phyloP scores from a whole-genome alignment of 495 filamentous ascomycete species.

The Penicillium subrubescens region DNA sequence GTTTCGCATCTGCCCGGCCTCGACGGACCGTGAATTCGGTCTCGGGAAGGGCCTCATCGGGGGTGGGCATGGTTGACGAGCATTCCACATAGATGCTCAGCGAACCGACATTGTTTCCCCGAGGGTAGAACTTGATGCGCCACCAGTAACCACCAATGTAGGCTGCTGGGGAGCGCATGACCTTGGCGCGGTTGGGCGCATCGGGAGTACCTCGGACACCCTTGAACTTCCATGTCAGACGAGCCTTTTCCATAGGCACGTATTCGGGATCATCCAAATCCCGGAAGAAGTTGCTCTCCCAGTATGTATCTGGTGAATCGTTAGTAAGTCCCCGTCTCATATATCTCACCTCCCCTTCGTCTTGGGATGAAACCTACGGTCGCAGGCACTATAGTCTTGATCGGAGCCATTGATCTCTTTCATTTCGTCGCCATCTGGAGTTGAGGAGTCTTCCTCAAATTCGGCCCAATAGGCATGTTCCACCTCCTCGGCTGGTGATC shows the following conservation, averaged over 20 bases:
- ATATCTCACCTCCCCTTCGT: background rate
- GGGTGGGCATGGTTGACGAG: conserved; percentile 47
- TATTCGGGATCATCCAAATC: conserved; percentile 64
- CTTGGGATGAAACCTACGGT: conserved; percentile 44
- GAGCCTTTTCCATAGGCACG: conserved; percentile 50
- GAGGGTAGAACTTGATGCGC: conserved; percentile 71
- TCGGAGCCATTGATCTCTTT: conserved; percentile 57
- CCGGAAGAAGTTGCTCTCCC: conserved; percentile 60
- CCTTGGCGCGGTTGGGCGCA: conserved; percentile 56
- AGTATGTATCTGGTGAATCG: conserved; percentile 50
- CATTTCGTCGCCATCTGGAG: conserved; percentile 61
- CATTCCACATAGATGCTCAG: conserved; percentile 67
- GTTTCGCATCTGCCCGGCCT: conserved; percentile 31
- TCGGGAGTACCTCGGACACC: conserved; percentile 64
- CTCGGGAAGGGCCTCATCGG: conserved; percentile 41
- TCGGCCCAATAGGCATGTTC: conserved; percentile 54
- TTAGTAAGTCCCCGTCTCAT: conserved; percentile 13
- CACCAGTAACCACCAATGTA: conserved; percentile 65
- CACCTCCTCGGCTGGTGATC: conserved; percentile 23
- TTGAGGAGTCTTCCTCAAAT: conserved; percentile 57
- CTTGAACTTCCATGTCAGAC: conserved; percentile 62
- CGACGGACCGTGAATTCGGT: conserved; percentile 42
- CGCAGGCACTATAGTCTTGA: conserved; percentile 53
- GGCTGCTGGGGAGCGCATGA: conserved; percentile 62
- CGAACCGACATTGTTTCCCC: conserved; percentile 63